These are phyloP conservation scores for Saccharomycopsis fermentans DNA, from an alignment of 805 yeast species.

Conservation along the genomic window DNA sequence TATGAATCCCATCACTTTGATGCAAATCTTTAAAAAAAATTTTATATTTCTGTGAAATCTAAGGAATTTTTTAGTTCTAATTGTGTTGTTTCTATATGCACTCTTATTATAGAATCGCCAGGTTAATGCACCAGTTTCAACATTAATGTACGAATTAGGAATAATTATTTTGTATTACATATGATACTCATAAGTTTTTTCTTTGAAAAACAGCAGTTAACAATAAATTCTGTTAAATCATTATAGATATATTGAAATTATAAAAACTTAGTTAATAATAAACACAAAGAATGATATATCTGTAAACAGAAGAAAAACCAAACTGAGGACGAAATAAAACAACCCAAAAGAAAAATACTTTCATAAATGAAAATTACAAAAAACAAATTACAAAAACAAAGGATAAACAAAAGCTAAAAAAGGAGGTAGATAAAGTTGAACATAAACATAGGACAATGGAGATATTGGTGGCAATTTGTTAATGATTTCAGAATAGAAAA, in stretches of 20 bases:
- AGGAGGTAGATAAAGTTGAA: background rate
- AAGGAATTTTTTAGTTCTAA: background rate
- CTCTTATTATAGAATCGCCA: background rate
- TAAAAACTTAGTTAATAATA: background rate
- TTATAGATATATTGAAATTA: background rate
- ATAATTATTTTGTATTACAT: background rate
- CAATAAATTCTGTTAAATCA: background rate
- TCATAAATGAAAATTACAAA: background rate
- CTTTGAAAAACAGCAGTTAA: background rate
- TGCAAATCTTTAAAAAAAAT: background rate
- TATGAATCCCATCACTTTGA: background rate
- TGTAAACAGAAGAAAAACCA: background rate
- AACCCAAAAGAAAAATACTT: slow-evolving; percentile 1
- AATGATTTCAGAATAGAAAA: background rate
- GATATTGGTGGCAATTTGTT: background rate
- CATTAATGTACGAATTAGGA: background rate
- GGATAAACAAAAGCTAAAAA: background rate
- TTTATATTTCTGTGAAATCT: background rate
- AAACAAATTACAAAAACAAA: background rate
- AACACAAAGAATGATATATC: background rate
- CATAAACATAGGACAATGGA: background rate
- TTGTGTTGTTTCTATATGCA: background rate
- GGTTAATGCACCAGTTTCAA: background rate
- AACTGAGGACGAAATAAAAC: background rate
- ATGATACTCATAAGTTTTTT: background rate